Evolutionary conservation across 495 filamentous ascomycete species (phyloP), one percentile per base, ranked within the genome.

Genomic region (Mytilinidion resinicola): DNA sequence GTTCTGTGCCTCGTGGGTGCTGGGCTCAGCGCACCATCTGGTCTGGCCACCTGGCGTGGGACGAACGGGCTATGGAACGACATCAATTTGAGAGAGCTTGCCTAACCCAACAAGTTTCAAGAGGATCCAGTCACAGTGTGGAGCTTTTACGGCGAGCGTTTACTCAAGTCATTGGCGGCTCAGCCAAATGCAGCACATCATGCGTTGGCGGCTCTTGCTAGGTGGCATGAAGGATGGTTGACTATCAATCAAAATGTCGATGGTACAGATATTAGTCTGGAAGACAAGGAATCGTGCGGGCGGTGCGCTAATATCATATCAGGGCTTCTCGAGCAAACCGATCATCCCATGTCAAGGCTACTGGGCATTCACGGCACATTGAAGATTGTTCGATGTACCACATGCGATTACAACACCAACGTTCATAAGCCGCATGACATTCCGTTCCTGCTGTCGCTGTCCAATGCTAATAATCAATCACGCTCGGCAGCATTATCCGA

Each of bases 131-230:
- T 48, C 44, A 48, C 44, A 19, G 44, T 48, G 44, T 48, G 44
- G 44, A 48, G 17, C 44, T 48, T 48, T 48, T 48, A 48, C 44
- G 44, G 44, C 8, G 44, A 48, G 17, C 44, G 17, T 48, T 48
- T 48, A 48, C 44, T 48, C 17, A 48, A 48, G 44, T 48, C 44
- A 48, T 48, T 48, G 17, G 44, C 44, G 44, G 44, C 44, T 48
- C 44, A 48, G 17, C 44, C 44, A 48, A 48, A 48, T 48, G 44
- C 44, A 48, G 44, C 44, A 48, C 44, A 48, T 48, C 44, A 48
- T 48, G 44, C 44, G 44, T 48, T 48, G 44, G 44, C 44, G 44
- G 44, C 44, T 48, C 44, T 48, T 48, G 44, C 44, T 48, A 48
- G 44, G 44, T 48, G 44, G 44, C 17, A 48, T 48, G 44, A 19